A percentile compares a stretch with the other conserved stretches of the same genome.
Evolutionary conservation across 2,329 filamentous ascomycete genomes (phyloP).

Genomic region (Fusarium euwallaceae): DNA sequence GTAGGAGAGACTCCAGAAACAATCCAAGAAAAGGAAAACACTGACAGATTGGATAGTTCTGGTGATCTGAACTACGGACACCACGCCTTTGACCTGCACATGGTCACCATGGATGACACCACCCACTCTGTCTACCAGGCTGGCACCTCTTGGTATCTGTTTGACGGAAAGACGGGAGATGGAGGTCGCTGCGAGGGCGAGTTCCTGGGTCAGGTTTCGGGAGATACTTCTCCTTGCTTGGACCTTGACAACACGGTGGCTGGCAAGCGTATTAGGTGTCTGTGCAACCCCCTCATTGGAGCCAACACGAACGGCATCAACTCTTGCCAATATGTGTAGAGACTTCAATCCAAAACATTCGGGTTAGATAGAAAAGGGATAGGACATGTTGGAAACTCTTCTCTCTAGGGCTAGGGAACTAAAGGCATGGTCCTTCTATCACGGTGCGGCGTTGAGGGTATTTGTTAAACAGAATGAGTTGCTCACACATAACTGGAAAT

Average conservation of each 20-base stretch:
- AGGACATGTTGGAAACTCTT: not conserved
- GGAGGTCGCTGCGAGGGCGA: conserved; percentile 19
- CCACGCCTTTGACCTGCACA: conserved; percentile 23
- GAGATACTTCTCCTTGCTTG: conserved; percentile 20
- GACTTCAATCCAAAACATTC: accelerated
- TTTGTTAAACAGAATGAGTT: no score
- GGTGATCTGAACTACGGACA: conserved; percentile 29
- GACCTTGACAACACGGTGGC: conserved; percentile 20
- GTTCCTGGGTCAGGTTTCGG: conserved; percentile 9
- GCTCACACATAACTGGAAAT: no score
- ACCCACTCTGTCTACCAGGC: conserved; percentile 26
- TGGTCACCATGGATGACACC: conserved; percentile 30
- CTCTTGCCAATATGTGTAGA: conserved; percentile 23
- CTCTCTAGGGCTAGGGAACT: not conserved
- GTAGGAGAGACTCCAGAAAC: not conserved
- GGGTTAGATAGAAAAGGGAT: not conserved
- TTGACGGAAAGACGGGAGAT: conserved; percentile 16
- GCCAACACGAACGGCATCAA: conserved; percentile 14
- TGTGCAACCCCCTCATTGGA: conserved; percentile 22
- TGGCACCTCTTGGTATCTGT: conserved; percentile 15
- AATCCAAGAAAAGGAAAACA: not conserved
- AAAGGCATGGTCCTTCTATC: not conserved
- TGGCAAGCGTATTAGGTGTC: conserved; percentile 24
- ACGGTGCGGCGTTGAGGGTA: no score
- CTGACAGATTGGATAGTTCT: not conserved